These are phyloP conservation scores for Mucor ambiguus DNA, from an alignment of 371 early-diverging fungal species.

Conservation along the genomic window DNA sequence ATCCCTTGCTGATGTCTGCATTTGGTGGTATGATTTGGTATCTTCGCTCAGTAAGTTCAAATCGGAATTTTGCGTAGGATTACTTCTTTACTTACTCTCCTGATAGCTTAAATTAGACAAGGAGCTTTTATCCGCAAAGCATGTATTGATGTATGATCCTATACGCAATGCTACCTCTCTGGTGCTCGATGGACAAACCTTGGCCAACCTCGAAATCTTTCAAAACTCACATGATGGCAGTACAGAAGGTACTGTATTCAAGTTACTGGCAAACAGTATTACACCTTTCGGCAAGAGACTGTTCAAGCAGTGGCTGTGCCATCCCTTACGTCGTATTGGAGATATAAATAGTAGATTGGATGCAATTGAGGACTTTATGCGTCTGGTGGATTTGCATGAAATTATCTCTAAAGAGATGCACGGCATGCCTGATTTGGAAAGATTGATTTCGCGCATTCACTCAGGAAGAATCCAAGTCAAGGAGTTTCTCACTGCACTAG, in stretches of 20 bases:
- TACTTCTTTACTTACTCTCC: conserved; percentile 47
- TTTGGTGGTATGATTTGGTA: conserved; percentile 84
- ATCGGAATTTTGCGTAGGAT: conserved; percentile 80
- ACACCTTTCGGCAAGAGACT: conserved; percentile 92
- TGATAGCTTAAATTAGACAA: conserved; percentile 79
- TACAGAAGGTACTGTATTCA: conserved; percentile 84
- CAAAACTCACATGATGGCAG: conserved; percentile 81
- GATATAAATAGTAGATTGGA: conserved; percentile 89
- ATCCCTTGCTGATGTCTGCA: conserved; percentile 62
- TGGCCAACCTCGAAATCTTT: conserved; percentile 94
- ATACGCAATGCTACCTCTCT: conserved; percentile 66
- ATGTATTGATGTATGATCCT: conserved; percentile 83
- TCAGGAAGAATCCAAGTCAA: conserved; percentile 78
- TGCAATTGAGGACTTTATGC: conserved; percentile 83
- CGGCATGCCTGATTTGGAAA: conserved; percentile 89
- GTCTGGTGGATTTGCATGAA: conserved; percentile 55
- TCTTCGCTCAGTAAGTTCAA: conserved; percentile 78
- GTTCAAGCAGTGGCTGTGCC: conserved; percentile 91
- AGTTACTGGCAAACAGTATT: conserved; percentile 82
- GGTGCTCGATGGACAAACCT: conserved; percentile 93
- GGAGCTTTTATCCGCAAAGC: conserved; percentile 82
- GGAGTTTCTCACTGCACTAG: conserved; percentile 71
- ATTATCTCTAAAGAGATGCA: conserved; percentile 31
- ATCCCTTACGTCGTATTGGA: conserved; percentile 76
- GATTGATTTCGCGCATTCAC: conserved; percentile 90